Evolutionary conservation across 2,329 filamentous ascomycete species (phyloP), one percentile per base, ranked within the genome.

Genomic region (Penicillium brasilianum): DNA sequence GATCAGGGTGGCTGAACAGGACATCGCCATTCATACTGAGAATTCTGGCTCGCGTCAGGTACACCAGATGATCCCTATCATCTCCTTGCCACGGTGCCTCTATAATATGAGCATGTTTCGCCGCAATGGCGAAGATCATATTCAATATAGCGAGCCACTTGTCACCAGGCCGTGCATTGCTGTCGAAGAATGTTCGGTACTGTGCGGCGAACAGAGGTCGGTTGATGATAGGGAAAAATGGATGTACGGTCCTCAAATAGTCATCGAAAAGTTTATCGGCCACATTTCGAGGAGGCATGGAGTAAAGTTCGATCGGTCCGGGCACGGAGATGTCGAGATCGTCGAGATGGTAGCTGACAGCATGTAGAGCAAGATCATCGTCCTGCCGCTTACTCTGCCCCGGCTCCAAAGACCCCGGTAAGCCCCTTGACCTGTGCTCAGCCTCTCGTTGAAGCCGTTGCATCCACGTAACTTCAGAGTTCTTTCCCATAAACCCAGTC

Each of bases 101-200:
- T 37, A 74, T 72, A 5, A 81, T 70, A 56, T 80, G 77, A 11
- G 78, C 74, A 65, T 81, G 77, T 57, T 77, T 76, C 30, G 79
- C 75, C 5, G 72, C 72, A 52, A 82, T 80, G 32, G 80, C 80
- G 56, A 82, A 81, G 3, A 82, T 79, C 68, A 81, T 69, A 55
- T 82, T 81, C 60, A 82, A 64, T 25, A 80, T 80, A 16, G 80
- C 78, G 44, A 81, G 69, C 77, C 77, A 80, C 57, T 76, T 78
- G 56, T 76, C 74, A 3, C 75, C 75, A 10, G 75, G 75, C 7
- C 73, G 69, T 34, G 72, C 72, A 25, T 67, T 64, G 18, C 69
- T 72, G 25, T 75, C 75, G 48, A 72, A 78, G 52, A 79, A 79
- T 10, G 71, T 76, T 56, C 69, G 72, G 52, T 79, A 82, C 53